These are phyloP conservation scores for Mucor indicus DNA, from an alignment of 371 early-diverging fungal genomes.

Conservation along the genomic window DNA sequence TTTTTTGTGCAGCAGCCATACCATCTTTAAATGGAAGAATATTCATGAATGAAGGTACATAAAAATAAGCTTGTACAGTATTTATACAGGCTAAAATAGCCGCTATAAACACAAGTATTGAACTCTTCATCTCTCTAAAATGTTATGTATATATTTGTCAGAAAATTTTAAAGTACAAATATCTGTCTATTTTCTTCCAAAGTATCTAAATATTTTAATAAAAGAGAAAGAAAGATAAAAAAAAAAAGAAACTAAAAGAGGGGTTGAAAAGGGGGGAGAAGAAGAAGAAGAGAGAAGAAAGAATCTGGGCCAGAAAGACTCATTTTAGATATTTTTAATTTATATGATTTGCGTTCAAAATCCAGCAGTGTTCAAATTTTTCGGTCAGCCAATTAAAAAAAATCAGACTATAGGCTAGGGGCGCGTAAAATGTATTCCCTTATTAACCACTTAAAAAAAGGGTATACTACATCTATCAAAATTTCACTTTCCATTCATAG, in stretches of 20 bases:
- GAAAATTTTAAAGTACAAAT: conserved; percentile 1
- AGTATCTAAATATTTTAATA: too few species aligned
- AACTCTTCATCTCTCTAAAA: conserved; percentile 4
- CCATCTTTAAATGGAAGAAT: conserved; percentile 26
- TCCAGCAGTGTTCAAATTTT: too few species aligned
- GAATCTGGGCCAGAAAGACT: too few species aligned
- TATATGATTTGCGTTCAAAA: too few species aligned
- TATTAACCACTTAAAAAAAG: too few species aligned
- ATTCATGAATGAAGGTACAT: conserved; percentile 20
- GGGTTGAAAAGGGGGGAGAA: conserved; percentile 1
- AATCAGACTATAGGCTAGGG: too few species aligned
- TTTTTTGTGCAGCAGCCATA: conserved; percentile 26
- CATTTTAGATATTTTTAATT: too few species aligned
- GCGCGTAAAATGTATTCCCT: too few species aligned
- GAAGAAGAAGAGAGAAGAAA: conserved; percentile 1
- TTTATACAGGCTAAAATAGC: conserved; percentile 3
- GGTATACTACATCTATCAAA: too few species aligned
- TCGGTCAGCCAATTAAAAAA: too few species aligned
- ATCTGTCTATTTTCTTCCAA: not conserved
- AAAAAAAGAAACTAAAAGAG: not conserved
- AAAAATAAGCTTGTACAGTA: conserved; percentile 22
- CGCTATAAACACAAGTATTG: conserved; percentile 7
- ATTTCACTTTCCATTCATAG: too few species aligned
- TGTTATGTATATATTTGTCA: not conserved
- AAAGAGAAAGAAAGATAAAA: not conserved